Conservation (phyloP, 345 rosid species). For the Citrus maxima region DNA sequence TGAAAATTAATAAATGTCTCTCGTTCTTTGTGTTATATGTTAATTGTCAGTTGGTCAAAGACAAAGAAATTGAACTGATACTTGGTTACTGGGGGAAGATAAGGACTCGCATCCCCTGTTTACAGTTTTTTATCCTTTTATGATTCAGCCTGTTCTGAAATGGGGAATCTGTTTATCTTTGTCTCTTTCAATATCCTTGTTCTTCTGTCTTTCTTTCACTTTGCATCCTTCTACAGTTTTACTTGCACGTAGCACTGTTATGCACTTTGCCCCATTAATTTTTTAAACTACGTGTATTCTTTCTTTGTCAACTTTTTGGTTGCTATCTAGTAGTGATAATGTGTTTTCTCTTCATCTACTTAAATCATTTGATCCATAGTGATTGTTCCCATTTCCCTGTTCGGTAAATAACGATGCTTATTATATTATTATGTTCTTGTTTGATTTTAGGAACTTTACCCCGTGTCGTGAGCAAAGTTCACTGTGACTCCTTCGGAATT, state of each 20-base stretch:
- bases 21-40: constrained; percentile 14
- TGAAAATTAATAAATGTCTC: neutral
- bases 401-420: neutral
- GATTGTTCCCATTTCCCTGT: neutral
- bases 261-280: neutral
- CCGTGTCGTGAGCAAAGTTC: neutral
- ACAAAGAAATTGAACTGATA: constrained; percentile 6
- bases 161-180: constrained; percentile 8
- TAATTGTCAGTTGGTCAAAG: neutral
- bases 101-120: constrained; percentile 6
- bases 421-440: neutral
- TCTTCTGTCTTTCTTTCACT: constrained; percentile 22
- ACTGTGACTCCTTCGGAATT: neutral
- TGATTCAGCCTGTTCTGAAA: neutral
- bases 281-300: neutral
- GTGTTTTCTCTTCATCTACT: neutral
- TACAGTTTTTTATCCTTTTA: neutral
- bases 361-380: neutral
- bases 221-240: constrained; percentile 12
- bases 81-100: constrained; percentile 6
- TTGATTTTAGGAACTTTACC: neutral
- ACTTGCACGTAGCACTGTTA: neutral
- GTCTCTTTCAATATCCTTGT: constrained; percentile 21
- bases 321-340: neutral
- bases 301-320: neutral